Conservation (phyloP, 164 flowering plant genomes). For the Protea cynaroides region DNA sequence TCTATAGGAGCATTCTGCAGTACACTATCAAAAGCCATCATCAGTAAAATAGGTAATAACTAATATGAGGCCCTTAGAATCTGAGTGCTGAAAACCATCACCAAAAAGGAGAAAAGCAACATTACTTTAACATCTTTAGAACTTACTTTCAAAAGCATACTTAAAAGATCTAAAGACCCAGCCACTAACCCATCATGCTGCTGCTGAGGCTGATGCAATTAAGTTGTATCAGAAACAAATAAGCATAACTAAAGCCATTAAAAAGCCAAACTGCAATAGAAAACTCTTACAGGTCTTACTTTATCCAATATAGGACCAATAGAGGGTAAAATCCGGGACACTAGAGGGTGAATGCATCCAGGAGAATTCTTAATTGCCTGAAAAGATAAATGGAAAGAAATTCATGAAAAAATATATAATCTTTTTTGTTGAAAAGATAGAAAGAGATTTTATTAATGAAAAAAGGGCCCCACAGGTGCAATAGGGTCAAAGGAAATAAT, state of each 20-base stretch:
- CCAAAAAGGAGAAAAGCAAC: background rate
- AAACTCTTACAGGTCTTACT: conserved; percentile 32
- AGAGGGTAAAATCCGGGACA: conserved; percentile 69
- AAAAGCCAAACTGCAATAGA: background rate
- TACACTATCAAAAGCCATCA: conserved; percentile 14
- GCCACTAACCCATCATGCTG: conserved; percentile 86
- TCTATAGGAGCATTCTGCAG: conserved; percentile 81
- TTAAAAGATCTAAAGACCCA: conserved; percentile 84
- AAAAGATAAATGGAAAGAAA: background rate
- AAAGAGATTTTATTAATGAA: too few species aligned
- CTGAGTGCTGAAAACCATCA: background rate
- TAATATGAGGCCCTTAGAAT: background rate
- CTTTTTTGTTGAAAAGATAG: too few species aligned
- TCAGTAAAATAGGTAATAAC: conserved; percentile 7
- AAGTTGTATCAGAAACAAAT: conserved; percentile 18
- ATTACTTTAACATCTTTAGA: background rate
- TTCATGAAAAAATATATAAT: background rate
- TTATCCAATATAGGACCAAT: conserved; percentile 65
- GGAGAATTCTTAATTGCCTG: conserved; percentile 83
- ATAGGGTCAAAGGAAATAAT: too few species aligned
- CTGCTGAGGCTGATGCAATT: conserved; percentile 56
- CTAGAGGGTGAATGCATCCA: conserved; percentile 67
- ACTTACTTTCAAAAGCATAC: conserved; percentile 88
- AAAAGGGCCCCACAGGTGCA: too few species aligned
- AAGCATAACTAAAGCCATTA: background rate